phyloP scores from a whole-genome alignment of 495 filamentous ascomycete species.

The Penicillium ochrochloron region DNA sequence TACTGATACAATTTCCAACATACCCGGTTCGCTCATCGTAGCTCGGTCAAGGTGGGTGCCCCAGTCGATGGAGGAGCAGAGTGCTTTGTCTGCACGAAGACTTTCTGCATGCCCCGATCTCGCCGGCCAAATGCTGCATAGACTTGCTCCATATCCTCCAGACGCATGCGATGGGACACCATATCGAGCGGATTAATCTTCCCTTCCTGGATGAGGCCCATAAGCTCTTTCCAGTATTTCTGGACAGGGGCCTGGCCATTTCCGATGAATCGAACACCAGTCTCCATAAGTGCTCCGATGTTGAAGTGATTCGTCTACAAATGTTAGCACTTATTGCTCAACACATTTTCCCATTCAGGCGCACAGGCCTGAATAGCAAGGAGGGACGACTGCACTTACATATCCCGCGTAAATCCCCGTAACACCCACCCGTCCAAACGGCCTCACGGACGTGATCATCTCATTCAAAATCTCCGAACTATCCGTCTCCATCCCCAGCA shows the following conservation, averaged over 20 bases:
- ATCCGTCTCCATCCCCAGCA: constrained; percentile 80
- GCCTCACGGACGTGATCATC: constrained; percentile 77
- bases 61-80: constrained; percentile 60
- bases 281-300: constrained; percentile 85
- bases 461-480: constrained; percentile 88
- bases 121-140: constrained; percentile 63
- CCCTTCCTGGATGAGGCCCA: constrained; percentile 69
- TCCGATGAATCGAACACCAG: constrained; percentile 9
- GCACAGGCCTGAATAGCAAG: neutral
- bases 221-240: constrained; percentile 26
- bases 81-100: constrained; percentile 70
- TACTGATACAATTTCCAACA: neutral
- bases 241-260: constrained; percentile 12
- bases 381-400: constrained; percentile 50
- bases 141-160: constrained; percentile 71
- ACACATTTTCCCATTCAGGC: no score
- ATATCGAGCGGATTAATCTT: constrained; percentile 80
- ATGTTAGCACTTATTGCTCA: constrained; percentile 3
- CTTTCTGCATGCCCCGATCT: constrained; percentile 71
- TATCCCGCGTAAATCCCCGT: constrained; percentile 85
- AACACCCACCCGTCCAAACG: constrained; percentile 75
- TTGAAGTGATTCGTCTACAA: constrained; percentile 79
- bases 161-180: constrained; percentile 71
- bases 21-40: constrained; percentile 10
- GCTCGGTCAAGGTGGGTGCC: constrained; percentile 54